A percentile compares a stretch with the other conserved stretches of the same genome.
phyloP scores from a whole-genome alignment of 176 grass and related monocot species.

The Rhynchospora pubera region DNA sequence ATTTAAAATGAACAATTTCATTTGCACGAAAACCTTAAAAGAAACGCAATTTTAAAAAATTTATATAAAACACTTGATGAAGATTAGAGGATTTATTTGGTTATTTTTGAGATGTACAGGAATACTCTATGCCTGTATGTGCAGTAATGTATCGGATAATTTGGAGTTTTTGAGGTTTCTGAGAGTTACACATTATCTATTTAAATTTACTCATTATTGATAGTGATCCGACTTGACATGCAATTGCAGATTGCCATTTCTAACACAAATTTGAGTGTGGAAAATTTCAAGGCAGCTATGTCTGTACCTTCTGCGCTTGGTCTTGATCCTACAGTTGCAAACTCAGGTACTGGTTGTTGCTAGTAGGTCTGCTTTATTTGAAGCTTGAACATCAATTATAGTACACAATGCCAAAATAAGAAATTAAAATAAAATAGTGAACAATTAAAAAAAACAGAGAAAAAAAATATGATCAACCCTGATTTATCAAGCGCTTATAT shows the following conservation, averaged over 20 bases:
- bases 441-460: background rate
- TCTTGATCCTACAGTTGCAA: slow-evolving; percentile 85
- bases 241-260: slow-evolving; percentile 80
- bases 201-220: background rate
- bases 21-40: slow-evolving; percentile 14
- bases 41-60: background rate
- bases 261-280: slow-evolving; percentile 77
- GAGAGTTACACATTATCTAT: background rate
- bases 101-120: background rate
- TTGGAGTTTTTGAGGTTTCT: background rate
- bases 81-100: background rate
- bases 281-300: slow-evolving; percentile 91
- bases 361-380: background rate
- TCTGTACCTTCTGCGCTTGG: slow-evolving; percentile 85
- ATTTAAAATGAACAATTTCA: slow-evolving; percentile 14
- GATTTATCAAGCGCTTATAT: background rate
- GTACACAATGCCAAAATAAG: background rate
- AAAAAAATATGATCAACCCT: background rate
- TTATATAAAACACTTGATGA: background rate
- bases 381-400: background rate
- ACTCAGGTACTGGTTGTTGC: slow-evolving; percentile 48
- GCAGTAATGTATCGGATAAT: background rate
- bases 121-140: background rate
- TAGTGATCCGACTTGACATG: background rate
- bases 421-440: background rate